Evolutionary conservation across 306 rosid species (phyloP).

Genomic region (Begonia fuchsioides): DNA sequence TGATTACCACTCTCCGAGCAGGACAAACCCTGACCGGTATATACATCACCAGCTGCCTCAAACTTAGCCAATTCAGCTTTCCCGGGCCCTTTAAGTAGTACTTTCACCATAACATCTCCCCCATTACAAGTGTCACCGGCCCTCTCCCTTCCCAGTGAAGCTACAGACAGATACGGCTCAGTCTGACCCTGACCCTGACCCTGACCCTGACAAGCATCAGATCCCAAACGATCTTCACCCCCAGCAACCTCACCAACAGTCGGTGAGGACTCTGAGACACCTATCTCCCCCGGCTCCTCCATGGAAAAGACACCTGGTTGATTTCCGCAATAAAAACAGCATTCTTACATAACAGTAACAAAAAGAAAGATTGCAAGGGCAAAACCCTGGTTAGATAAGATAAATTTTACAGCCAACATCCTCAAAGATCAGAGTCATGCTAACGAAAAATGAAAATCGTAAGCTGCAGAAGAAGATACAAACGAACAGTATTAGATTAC

Average conservation of each 20-base stretch:
- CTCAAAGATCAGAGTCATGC: constrained; percentile 3
- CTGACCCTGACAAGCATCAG: constrained; percentile 6
- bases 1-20: no score
- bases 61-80: constrained; percentile 14
- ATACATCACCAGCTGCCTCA: not conserved
- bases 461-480: constrained; percentile 2
- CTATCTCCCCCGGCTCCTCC: constrained; percentile 49
- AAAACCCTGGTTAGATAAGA: constrained; percentile 27
- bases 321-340: constrained; percentile 14
- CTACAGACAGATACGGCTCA: constrained; percentile 24
- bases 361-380: constrained; percentile 3
- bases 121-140: constrained; percentile 39
- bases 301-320: constrained; percentile 34
- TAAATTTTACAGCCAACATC: constrained; percentile 1
- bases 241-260: constrained; percentile 19
- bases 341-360: not conserved
- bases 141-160: constrained; percentile 19
- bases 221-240: constrained; percentile 22
- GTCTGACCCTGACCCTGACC: constrained; percentile 7
- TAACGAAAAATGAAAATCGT: constrained; percentile 7
- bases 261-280: constrained; percentile 30
- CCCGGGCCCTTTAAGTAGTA: constrained; percentile 26
- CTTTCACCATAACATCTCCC: constrained; percentile 67
- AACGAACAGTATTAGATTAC: constrained; percentile 3
- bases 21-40: no score